phyloP scores from a whole-genome alignment of 2,329 filamentous ascomycete genomes.

The Fusarium sp. region DNA sequence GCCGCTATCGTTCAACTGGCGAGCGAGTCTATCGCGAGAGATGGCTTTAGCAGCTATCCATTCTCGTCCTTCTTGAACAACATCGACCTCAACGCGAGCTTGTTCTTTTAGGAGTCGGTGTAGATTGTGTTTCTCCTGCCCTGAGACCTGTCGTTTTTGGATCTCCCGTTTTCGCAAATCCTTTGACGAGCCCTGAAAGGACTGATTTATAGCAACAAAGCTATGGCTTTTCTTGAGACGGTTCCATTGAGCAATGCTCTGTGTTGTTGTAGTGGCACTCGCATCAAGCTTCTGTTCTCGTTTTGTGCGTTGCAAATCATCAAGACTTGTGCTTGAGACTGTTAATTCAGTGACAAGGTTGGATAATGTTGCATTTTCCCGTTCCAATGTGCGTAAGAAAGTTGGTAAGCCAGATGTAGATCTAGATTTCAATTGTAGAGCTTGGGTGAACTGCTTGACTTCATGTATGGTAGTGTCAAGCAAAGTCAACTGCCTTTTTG shows the following conservation, averaged over 20 bases:
- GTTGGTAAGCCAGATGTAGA: conserved; percentile 23
- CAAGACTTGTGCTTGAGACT: background rate
- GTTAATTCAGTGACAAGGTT: conserved; percentile 18
- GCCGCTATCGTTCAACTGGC: conserved; percentile 53
- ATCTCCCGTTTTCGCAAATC: conserved; percentile 40
- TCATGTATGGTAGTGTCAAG: conserved; percentile 8
- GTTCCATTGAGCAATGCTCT: conserved; percentile 43
- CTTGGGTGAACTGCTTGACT: conserved; percentile 1
- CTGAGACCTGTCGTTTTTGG: conserved; percentile 29
- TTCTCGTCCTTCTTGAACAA: conserved; percentile 48
- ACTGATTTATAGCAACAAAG: conserved; percentile 45
- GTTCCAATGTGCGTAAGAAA: conserved; percentile 20
- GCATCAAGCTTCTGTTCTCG: conserved; percentile 38
- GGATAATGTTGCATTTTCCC: conserved; percentile 15
- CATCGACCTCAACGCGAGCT: conserved; percentile 47
- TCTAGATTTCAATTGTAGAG: conserved; percentile 19
- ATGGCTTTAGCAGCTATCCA: conserved; percentile 48
- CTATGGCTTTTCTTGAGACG: conserved; percentile 45
- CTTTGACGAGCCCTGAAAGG: conserved; percentile 46
- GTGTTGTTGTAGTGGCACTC: conserved; percentile 34
- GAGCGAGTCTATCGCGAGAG: conserved; percentile 46
- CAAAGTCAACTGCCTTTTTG: conserved; percentile 10
- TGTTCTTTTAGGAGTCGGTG: conserved; percentile 48
- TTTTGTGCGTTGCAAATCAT: conserved; percentile 4
- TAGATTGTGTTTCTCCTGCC: conserved; percentile 42